Evolutionary conservation across 73 alveolate species (phyloP).

Genomic region (Paramecium sexaurelia): DNA sequence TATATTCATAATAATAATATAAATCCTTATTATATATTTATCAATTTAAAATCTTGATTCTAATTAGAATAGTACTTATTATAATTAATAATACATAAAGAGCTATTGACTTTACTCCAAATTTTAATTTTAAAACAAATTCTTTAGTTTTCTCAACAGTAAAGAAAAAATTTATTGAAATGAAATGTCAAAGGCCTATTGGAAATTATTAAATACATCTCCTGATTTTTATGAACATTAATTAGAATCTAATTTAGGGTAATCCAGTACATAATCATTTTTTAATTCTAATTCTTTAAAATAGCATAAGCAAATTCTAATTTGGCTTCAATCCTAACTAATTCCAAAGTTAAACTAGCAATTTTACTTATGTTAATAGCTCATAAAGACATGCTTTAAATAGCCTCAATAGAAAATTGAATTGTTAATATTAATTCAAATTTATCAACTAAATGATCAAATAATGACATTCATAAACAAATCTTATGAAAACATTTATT

Average conservation of each 20-base stretch:
- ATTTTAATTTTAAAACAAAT: background rate
- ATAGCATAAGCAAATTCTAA: background rate
- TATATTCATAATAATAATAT: too few relatives aligned
- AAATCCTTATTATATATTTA: too few relatives aligned
- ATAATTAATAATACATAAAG: background rate
- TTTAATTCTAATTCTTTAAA: background rate
- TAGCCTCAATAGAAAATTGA: background rate
- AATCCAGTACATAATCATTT: background rate
- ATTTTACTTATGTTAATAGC: background rate
- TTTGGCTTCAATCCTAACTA: background rate
- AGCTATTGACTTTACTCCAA: background rate
- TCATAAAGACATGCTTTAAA: background rate
- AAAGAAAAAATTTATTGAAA: background rate
- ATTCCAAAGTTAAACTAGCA: background rate
- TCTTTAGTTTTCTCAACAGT: background rate
- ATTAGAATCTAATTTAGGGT: background rate
- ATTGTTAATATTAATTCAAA: conserved; percentile 10
- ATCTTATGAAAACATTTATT: background rate
- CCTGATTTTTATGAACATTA: background rate
- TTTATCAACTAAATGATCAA: conserved; percentile 32
- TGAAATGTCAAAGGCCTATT: background rate
- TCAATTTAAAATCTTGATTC: background rate
- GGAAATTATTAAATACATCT: background rate
- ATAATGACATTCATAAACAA: background rate
- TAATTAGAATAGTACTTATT: background rate